Base-by-base conservation (phyloP, 2,329 filamentous ascomycete genomes). In the Bipolaris victoriae region DNA sequence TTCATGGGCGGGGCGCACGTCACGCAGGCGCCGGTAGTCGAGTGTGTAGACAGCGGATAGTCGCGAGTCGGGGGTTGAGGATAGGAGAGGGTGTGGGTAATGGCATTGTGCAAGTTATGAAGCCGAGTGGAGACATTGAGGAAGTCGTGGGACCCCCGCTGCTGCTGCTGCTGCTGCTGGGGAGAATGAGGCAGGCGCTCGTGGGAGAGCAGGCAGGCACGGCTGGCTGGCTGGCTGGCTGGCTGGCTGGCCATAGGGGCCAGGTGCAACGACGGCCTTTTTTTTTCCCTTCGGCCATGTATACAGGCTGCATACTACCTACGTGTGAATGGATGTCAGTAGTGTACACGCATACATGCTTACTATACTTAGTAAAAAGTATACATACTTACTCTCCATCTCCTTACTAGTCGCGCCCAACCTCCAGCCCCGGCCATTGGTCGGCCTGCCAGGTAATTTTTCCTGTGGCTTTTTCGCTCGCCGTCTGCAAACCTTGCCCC, bases 1-100 rank as follows among this genome's bases (percentile, higher is more conserved):
- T 31, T 57, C 44, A 52, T 48, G 39, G 49, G 49, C 58, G 50
- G 60, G 55, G 61, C 64, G 51, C 64, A 65, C 60, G 46, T 54
- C 62, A 63, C 60, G 60, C 60, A 60, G 55, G 49, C 54, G 49
- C 29, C 33, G 52, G 57, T 52, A 46, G 55, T 37, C 47, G 18
- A 13, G 56, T 52, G 49, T 58, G 47, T 45, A 29, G 26, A 29
- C 26, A 29, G 26, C 26, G 10, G 26, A 29, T 29, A 55, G 60
- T 56, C 54, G 62, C 55, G 57, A 18, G 49, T 49, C 46, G 48
- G 29, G 37, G 31, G 41, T 31, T 26, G 44, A 47, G 36, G n/a
- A 26, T 46, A 45, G 45, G 55, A 35, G 31, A 36, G 31, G 26
- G 26, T 43, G 51, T 43, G 51, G 46, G 44, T 29, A 49, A 35